Base-by-base conservation (phyloP, 441 rosid species). In the Gossypium trilobum region DNA sequence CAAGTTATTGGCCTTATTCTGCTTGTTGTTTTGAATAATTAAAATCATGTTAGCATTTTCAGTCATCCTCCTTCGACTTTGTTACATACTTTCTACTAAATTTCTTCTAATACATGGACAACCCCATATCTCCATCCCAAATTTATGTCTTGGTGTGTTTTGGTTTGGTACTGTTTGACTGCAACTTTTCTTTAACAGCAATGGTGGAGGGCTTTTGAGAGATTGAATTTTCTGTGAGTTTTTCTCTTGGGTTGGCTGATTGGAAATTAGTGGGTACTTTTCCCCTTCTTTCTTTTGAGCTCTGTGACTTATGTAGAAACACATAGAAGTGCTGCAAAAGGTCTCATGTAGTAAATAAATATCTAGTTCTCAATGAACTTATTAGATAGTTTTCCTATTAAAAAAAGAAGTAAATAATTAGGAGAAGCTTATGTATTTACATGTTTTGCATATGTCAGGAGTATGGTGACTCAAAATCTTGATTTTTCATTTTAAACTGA, bases 221-320 rank as follows among this genome's bases (percentile, higher is more conserved):
- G 51, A 33, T 33, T 70, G 73, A 33, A 5, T 65, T 51, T 51
- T 68, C 59, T 51, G 46, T 25, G 71, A 51, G 71, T 68, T 68
- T 51, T 68, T 27, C 70, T 22, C 70, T 46, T 22, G 70, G 52
- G 36, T 46, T 65, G 58, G 51, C 25, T 68, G 71, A 25, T 67
- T 67, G 71, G 58, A 67, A 67, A 67, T 50, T 17, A 14, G 71
- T 68, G 58, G 59, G 46, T 29, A 27, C 71, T 68, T 68, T 68
- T 8, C 5, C 48, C 42, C 23, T 10, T 48, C 36, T 65, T 29
- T 65, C 33, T 44, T 44, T 39, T 65, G 70, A 42, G 67, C 23
- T 36, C 25, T 7, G 13, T 50, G 59, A 16, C 71, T 50, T 68
- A 0, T 65, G 27, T 44, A 51, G 19, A 23, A 29, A 27, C 27